Evolutionary conservation across 73 alveolate species (phyloP).

Genomic region (Tetrahymena borealis): DNA sequence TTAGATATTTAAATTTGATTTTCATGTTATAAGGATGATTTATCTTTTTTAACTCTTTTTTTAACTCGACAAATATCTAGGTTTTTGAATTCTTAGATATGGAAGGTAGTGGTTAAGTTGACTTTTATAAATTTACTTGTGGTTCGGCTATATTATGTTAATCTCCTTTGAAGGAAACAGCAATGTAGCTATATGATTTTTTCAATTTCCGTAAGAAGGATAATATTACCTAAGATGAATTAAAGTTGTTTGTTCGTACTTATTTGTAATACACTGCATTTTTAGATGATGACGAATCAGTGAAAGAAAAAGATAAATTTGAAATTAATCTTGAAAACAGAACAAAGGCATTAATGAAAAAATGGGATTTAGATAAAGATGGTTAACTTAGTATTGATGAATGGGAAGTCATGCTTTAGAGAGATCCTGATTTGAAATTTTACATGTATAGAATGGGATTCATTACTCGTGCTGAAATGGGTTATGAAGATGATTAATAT

Average conservation of each 20-base stretch:
- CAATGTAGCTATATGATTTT: not conserved
- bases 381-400: constrained; percentile 16
- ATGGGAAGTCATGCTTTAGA: constrained; percentile 4
- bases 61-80: too few relatives aligned
- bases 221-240: constrained; percentile 8
- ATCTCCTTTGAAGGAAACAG: constrained; percentile 29
- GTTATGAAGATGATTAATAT: constrained; percentile 26
- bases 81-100: not conserved
- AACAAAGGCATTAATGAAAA: not conserved
- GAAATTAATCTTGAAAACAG: constrained; percentile 7
- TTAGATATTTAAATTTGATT: not conserved
- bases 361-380: constrained; percentile 47
- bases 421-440: constrained; percentile 30
- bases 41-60: too few relatives aligned
- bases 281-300: constrained; percentile 5
- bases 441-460: constrained; percentile 16
- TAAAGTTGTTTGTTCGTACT: constrained; percentile 4
- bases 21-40: too few relatives aligned
- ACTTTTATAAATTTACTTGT: not conserved
- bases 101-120: not conserved
- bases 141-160: constrained; percentile 12
- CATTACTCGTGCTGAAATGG: constrained; percentile 31
- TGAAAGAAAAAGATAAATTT: constrained; percentile 11
- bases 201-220: constrained; percentile 12
- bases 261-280: not conserved